Percentiles rank a stretch among this genome's conserved stretches.
phyloP scores from a whole-genome alignment of 257 asterid genomes.

The Fraxinus quadrangulata region DNA sequence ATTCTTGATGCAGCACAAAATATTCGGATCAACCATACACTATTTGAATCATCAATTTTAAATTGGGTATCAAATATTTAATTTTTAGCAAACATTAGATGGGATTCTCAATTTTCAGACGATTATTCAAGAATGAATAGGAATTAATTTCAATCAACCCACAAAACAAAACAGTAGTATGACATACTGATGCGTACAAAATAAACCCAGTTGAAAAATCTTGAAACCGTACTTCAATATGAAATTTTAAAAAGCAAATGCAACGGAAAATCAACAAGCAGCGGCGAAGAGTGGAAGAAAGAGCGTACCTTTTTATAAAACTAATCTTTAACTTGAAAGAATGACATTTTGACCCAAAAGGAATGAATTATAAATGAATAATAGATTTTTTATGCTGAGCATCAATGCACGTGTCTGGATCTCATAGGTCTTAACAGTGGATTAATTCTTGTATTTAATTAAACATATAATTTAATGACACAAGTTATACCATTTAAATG shows the following conservation, averaged over 20 bases:
- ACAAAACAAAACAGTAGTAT: not conserved
- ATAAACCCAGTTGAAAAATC: not conserved
- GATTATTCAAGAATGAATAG: not conserved
- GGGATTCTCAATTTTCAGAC: not conserved
- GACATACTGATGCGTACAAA: not conserved
- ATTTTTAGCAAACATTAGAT: not conserved
- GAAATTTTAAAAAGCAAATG: no score
- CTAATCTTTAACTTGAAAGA: no score
- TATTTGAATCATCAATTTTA: not conserved
- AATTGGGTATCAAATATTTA: not conserved
- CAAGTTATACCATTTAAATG: no score
- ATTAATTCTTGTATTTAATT: no score
- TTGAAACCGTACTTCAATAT: not conserved
- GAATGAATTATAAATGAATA: no score
- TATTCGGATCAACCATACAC: not conserved
- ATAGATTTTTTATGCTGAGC: no score
- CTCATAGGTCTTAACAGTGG: no score
- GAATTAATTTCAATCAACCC: not conserved
- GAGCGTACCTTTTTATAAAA: not conserved
- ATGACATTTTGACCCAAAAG: no score
- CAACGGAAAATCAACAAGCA: not conserved
- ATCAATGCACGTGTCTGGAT: no score
- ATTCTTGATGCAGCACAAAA: not conserved
- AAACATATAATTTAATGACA: no score
- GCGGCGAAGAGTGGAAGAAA: not conserved